phyloP scores from a whole-genome alignment of 1,139 yeast species.

The Candida sojae region DNA sequence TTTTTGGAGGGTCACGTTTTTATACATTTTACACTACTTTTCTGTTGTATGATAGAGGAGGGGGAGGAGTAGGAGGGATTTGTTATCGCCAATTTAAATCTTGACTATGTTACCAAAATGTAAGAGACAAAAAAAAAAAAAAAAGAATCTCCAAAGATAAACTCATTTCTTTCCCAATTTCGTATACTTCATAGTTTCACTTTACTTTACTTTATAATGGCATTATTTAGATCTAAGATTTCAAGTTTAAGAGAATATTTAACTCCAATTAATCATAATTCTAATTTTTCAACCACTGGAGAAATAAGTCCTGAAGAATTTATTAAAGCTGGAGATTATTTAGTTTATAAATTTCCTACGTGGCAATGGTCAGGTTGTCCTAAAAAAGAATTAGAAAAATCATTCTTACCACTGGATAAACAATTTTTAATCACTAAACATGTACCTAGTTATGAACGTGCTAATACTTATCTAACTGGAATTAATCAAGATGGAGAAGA shows the following conservation, averaged over 20 bases:
- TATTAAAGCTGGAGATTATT: slow-evolving; percentile 88
- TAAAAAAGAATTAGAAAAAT: slow-evolving; percentile 51
- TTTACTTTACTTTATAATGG: slow-evolving; percentile 1
- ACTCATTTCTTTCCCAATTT: too few species aligned
- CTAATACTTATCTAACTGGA: slow-evolving; percentile 54
- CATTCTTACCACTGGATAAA: slow-evolving; percentile 81
- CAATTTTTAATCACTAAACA: slow-evolving; percentile 86
- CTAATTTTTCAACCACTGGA: slow-evolving; percentile 83
- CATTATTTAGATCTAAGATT: slow-evolving; percentile 67
- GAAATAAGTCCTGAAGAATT: slow-evolving; percentile 94
- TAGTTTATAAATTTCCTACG: slow-evolving; percentile 90
- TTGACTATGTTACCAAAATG: too few species aligned
- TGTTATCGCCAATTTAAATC: too few species aligned
- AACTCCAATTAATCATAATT: slow-evolving; percentile 83
- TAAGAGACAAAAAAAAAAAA: background rate
- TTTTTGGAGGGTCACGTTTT: background rate
- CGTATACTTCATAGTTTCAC: background rate
- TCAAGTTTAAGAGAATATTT: slow-evolving; percentile 87
- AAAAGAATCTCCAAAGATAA: background rate
- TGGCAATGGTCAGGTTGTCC: slow-evolving; percentile 92
- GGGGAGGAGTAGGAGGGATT: background rate
- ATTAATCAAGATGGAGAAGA: slow-evolving; percentile 34
- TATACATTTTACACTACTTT: background rate
- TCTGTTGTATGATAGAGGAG: background rate
- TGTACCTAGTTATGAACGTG: slow-evolving; percentile 84